Percentiles rank a stretch among this genome's conserved stretches.
These are phyloP conservation scores for Rhizophora mangle DNA, from an alignment of 345 rosid species.

Conservation along the genomic window DNA sequence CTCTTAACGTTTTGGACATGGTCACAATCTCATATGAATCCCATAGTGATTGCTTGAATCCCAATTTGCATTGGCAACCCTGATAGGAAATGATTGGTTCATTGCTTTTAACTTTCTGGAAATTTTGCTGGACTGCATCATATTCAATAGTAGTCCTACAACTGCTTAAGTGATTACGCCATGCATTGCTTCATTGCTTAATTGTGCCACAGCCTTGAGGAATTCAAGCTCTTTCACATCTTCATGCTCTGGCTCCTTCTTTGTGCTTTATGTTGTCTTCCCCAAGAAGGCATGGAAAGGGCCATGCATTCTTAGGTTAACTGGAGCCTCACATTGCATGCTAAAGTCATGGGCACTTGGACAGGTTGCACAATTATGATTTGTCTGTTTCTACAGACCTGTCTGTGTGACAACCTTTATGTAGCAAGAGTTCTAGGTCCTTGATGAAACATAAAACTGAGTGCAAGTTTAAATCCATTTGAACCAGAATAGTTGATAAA, in stretches of 20 bases:
- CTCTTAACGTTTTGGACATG: constrained; percentile 55
- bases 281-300: not conserved
- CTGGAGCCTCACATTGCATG: constrained; percentile 19
- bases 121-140: constrained; percentile 43
- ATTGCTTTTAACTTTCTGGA: constrained; percentile 53
- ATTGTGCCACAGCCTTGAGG: constrained; percentile 82
- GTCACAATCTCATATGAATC: constrained; percentile 78
- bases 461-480: not conserved
- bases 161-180: constrained; percentile 57
- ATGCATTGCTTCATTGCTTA: no score
- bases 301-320: constrained; percentile 17
- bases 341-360: constrained; percentile 1
- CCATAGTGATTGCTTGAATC: constrained; percentile 65
- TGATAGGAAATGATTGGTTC: constrained; percentile 20
- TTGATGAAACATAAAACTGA: not conserved
- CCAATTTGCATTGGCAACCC: constrained; percentile 35
- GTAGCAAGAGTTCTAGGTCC: not conserved
- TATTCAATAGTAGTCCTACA: constrained; percentile 44
- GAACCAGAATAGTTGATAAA: not conserved
- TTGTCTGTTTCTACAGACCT: not conserved
- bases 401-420: no score
- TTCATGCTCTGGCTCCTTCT: constrained; percentile 31
- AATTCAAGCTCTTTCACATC: constrained; percentile 49
- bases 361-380: not conserved
- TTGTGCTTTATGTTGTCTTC: constrained; percentile 34